Evolutionary conservation across 495 filamentous ascomycete species (phyloP).

Genomic region (Annulohypoxylon stygium): DNA sequence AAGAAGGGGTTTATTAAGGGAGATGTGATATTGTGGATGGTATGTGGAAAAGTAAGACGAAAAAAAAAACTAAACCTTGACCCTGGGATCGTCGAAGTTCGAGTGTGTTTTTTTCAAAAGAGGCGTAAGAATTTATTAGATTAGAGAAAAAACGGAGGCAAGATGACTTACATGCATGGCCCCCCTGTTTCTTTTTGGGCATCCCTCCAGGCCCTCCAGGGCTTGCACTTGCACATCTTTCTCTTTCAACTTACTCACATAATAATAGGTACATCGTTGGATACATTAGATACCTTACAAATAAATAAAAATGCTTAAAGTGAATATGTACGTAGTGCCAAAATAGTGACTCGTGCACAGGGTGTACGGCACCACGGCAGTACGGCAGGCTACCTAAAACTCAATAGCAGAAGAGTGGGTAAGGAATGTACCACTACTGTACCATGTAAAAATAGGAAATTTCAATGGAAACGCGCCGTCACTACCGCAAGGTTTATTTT

Average conservation of each 20-base stretch:
- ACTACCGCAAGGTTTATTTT: conserved; percentile 45
- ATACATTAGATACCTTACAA: neutral
- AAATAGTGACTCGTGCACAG: conserved; percentile 1
- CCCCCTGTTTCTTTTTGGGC: conserved; percentile 18
- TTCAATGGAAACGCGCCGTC: conserved; percentile 41
- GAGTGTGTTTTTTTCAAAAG: neutral
- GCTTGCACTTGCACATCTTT: neutral
- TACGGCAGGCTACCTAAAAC: conserved; percentile 19
- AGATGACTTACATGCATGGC: conserved; percentile 42
- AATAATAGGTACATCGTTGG: no score
- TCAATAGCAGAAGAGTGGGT: neutral
- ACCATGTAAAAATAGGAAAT: conserved; percentile 48
- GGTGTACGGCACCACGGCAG: conserved; percentile 1
- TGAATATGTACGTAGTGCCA: conserved; percentile 3
- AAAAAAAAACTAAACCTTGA: conserved; percentile 16
- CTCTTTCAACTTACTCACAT: no score
- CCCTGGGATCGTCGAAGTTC: conserved; percentile 18
- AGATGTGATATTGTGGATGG: neutral
- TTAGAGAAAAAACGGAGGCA: conserved; percentile 39
- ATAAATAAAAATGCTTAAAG: conserved; percentile 29
- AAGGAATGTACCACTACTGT: conserved; percentile 28
- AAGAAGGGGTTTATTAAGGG: conserved; percentile 2
- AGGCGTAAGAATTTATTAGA: conserved; percentile 10
- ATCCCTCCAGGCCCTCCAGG: neutral
- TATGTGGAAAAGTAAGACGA: conserved; percentile 42